Percentiles rank a stretch among this genome's conserved stretches.
phyloP scores from a whole-genome alignment of 768 basidiomycete genomes.

The Mycena haematopus region DNA sequence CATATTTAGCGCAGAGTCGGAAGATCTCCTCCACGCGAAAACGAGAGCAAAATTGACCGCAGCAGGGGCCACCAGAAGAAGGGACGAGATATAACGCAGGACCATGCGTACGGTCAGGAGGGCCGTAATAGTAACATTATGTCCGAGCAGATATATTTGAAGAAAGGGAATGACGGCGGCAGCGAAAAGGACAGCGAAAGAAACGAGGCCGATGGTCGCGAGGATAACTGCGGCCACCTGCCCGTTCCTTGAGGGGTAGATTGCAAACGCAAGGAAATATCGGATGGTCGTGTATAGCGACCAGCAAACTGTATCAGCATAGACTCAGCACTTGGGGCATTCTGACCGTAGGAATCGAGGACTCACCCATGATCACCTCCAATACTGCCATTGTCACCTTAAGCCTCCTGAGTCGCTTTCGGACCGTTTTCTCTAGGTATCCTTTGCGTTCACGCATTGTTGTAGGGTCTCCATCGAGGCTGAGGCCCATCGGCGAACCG shows the following conservation, averaged over 20 bases:
- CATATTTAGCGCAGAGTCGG: constrained; percentile 44
- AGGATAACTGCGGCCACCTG: constrained; percentile 54
- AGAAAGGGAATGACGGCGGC: constrained; percentile 48
- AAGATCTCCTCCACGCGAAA: constrained; percentile 55
- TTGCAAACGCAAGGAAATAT: constrained; percentile 66
- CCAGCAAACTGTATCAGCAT: constrained; percentile 57
- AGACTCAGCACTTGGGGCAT: constrained; percentile 14
- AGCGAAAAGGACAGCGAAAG: constrained; percentile 47
- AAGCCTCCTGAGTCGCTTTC: constrained; percentile 39
- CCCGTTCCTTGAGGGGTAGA: constrained; percentile 51
- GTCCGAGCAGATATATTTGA: constrained; percentile 43
- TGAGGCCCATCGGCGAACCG: constrained; percentile 37
- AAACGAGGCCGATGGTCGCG: constrained; percentile 51
- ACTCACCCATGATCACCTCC: constrained; percentile 48
- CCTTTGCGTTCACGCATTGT: constrained; percentile 38
- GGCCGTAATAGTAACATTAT: constrained; percentile 38
- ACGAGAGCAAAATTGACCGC: constrained; percentile 62
- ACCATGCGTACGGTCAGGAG: constrained; percentile 38
- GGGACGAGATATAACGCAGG: constrained; percentile 50
- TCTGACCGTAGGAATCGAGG: neutral
- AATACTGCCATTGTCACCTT: constrained; percentile 38
- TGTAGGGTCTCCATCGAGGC: constrained; percentile 36
- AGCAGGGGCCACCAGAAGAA: constrained; percentile 59
- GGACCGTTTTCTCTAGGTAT: constrained; percentile 33
- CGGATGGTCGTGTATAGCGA: constrained; percentile 66